Evolutionary conservation across 257 asterid genomes (phyloP).

Genomic region (Ilex asprella): DNA sequence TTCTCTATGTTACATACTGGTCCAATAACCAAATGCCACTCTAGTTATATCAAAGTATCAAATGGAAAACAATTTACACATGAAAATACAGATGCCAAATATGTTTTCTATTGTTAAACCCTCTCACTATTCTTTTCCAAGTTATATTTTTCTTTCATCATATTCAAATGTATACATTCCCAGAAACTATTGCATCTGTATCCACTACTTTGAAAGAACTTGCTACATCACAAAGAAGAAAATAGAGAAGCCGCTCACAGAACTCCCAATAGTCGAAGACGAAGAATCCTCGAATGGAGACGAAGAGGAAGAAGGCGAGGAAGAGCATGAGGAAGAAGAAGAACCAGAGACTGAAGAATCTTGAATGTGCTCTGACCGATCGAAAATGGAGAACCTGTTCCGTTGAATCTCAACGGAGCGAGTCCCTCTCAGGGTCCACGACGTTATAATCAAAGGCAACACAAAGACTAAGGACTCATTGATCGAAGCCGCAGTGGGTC

Average conservation of each 20-base stretch:
- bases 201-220: too few relatives aligned
- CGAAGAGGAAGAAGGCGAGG: conserved; percentile 22
- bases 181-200: too few relatives aligned
- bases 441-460: conserved; percentile 80
- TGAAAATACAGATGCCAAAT: too few relatives aligned
- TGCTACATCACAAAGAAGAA: neutral
- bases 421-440: conserved; percentile 75
- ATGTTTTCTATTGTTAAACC: too few relatives aligned
- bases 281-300: conserved; percentile 20
- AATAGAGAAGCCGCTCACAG: neutral
- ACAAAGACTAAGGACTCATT: conserved; percentile 61
- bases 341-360: conserved; percentile 30
- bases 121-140: too few relatives aligned
- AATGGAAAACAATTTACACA: too few relatives aligned
- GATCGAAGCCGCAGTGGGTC: conserved; percentile 66
- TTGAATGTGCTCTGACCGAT: conserved; percentile 37
- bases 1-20: too few relatives aligned
- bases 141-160: too few relatives aligned
- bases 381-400: conserved; percentile 46
- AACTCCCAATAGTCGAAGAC: conserved; percentile 15
- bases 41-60: too few relatives aligned
- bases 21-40: too few relatives aligned
- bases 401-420: conserved; percentile 55
- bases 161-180: too few relatives aligned
- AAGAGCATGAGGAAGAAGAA: conserved; percentile 29